Evolutionary conservation across 2,329 filamentous ascomycete species (phyloP), one percentile per base, ranked within the genome.

Genomic region (Neophaeococcomyces aloes): DNA sequence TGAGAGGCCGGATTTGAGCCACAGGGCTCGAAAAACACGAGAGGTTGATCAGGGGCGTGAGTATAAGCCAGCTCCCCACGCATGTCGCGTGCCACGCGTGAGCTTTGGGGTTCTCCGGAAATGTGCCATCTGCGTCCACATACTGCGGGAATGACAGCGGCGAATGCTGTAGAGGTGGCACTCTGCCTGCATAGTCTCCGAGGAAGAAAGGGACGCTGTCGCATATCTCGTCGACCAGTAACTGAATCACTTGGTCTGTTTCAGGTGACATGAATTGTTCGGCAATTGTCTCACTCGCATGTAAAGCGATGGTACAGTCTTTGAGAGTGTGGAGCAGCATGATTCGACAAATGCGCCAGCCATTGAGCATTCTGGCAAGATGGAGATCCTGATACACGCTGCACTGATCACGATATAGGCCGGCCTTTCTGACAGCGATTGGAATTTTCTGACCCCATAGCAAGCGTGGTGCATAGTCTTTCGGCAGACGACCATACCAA

Each of bases 21-120:
- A 50, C 50, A 14, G 52, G 53, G 17, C 53, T 49, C 3, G 53
- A 53, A 7, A 53, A 34, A 10, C 50, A 45, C 23, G 44, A 53
- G 14, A 54, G n/a, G 10, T 45, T 44, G 7, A 50, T 41, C 15
- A 56, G 33, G 15, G 51, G 38, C 10, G 51, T 35, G 33, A 53
- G 53, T 2, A 56, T 37, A 7, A 48, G 46, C 53, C 53, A 55
- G 18, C 48, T 51, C 13, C 49, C 51, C 7, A 46, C 47, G n/a
- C 52, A 51, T 7, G 51, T 45, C 10, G 53, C 51, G 34, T 41
- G 48, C 30, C 29, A 15, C 43, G 27, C 10, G 42, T 42, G n/a
- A 38, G 40, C 23, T 29, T 30, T 25, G 44, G 50, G 17, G 47
- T 41, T 19, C 23, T 38, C 29, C 11, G 48, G 29, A n/a, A 36